Evolutionary conservation across 2,329 filamentous ascomycete species (phyloP).

Genomic region (Westerdykella sp.): DNA sequence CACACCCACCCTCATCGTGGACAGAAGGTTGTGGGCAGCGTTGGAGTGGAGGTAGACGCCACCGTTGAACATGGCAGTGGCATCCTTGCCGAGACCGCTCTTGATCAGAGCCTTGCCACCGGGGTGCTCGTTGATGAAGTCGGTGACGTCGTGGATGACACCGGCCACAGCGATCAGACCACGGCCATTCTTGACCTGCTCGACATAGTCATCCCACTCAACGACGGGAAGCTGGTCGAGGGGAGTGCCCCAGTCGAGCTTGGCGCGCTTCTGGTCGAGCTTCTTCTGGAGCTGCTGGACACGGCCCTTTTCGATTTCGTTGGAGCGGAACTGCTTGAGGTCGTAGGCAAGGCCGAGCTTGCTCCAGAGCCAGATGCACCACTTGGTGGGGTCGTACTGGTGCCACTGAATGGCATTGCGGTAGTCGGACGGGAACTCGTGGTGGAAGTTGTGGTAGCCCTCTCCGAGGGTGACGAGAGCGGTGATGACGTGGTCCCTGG

Average conservation of each 20-base stretch:
- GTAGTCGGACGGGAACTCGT: slow-evolving; percentile 43
- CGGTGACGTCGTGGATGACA: slow-evolving; percentile 40
- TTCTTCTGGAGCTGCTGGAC: slow-evolving; percentile 42
- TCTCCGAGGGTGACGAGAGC: slow-evolving; percentile 41
- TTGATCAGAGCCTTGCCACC: slow-evolving; percentile 40
- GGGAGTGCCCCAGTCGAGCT: slow-evolving; percentile 41
- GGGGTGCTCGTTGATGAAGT: slow-evolving; percentile 41
- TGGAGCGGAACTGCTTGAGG: slow-evolving; percentile 42
- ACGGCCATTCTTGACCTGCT: slow-evolving; percentile 39
- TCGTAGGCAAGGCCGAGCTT: slow-evolving; percentile 40
- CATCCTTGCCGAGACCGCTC: slow-evolving; percentile 40
- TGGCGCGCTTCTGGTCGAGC: slow-evolving; percentile 40
- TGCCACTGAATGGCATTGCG: slow-evolving; percentile 40
- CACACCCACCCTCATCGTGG: slow-evolving; percentile 40
- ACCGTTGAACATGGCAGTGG: slow-evolving; percentile 42
- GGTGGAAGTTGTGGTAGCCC: slow-evolving; percentile 43
- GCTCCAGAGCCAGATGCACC: slow-evolving; percentile 41
- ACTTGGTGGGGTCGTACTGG: slow-evolving; percentile 42
- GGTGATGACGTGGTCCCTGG: slow-evolving; percentile 40
- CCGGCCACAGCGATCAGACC: slow-evolving; percentile 38
- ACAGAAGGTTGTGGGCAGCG: slow-evolving; percentile 40
- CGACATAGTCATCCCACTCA: slow-evolving; percentile 42
- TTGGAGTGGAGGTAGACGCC: slow-evolving; percentile 41
- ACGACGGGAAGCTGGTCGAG: slow-evolving; percentile 41
- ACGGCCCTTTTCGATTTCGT: slow-evolving; percentile 42